These are phyloP conservation scores for Lycium ferocissimum DNA, from an alignment of 257 asterid species.

Conservation along the genomic window DNA sequence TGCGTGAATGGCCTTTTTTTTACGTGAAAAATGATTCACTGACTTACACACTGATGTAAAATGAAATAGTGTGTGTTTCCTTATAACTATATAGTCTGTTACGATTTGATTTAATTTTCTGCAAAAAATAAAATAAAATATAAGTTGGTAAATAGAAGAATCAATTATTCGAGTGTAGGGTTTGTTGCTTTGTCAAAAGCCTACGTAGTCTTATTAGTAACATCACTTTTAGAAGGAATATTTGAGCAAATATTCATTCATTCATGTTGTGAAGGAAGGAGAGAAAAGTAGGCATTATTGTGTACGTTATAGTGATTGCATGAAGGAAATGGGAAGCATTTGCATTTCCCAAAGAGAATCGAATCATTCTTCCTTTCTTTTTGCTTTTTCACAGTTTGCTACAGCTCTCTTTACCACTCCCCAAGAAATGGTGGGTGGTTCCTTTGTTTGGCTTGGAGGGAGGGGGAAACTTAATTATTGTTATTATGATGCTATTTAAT, in stretches of 20 bases:
- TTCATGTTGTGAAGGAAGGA: constrained; percentile 8
- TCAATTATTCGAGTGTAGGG: neutral
- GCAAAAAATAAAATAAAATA: neutral
- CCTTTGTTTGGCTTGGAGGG: neutral
- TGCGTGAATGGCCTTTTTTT: too few relatives aligned
- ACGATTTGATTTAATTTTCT: neutral
- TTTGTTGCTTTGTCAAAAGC: constrained; percentile 27
- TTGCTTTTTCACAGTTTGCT: constrained; percentile 79
- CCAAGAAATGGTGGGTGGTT: constrained; percentile 84
- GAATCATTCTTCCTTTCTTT: constrained; percentile 59
- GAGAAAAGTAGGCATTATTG: constrained; percentile 16
- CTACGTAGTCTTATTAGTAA: neutral
- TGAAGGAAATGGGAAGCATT: constrained; percentile 34
- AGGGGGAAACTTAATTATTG: neutral
- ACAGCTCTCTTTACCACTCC: constrained; percentile 81
- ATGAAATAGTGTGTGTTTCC: too few relatives aligned
- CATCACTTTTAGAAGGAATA: constrained; percentile 22
- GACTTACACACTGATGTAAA: too few relatives aligned
- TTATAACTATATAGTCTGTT: neutral
- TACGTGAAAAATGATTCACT: too few relatives aligned
- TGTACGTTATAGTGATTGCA: constrained; percentile 31
- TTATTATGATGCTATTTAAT: neutral
- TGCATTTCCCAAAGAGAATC: constrained; percentile 82
- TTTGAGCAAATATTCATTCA: constrained; percentile 10
- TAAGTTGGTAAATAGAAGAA: neutral